These are phyloP conservation scores for Lotmaria passim DNA, from an alignment of 208 protist genomes.

Conservation along the genomic window DNA sequence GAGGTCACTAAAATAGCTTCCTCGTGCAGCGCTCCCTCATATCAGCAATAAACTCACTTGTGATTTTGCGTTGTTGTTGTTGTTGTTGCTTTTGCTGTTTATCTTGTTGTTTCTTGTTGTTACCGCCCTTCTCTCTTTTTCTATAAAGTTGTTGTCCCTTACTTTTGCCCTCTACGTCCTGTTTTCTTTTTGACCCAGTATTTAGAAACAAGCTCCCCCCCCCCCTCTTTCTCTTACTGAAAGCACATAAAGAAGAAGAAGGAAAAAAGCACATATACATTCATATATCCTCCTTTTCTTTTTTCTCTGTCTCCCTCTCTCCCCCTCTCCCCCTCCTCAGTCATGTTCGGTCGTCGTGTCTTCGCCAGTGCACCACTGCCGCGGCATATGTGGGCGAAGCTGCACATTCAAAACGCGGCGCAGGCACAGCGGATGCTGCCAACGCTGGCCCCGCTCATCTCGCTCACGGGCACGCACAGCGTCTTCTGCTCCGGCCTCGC, in stretches of 20 bases:
- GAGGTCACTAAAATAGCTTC: no score
- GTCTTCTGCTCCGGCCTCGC: constrained; percentile 38
- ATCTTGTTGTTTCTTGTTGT: no score
- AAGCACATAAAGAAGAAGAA: neutral
- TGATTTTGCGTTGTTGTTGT: no score
- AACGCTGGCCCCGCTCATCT: constrained; percentile 51
- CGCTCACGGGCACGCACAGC: constrained; percentile 21
- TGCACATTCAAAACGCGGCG: constrained; percentile 69
- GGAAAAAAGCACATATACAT: neutral
- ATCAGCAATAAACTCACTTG: no score
- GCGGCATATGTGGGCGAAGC: constrained; percentile 62
- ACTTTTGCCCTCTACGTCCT: no score
- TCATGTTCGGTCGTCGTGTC: constrained; percentile 84
- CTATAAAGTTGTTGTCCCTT: no score
- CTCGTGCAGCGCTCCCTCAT: no score
- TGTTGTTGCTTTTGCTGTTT: no score
- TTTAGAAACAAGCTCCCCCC: no score
- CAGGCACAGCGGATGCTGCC: constrained; percentile 72
- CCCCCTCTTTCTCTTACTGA: no score
- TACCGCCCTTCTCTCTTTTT: no score
- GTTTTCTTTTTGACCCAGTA: no score
- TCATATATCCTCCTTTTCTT: neutral
- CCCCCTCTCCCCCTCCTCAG: constrained; percentile 38
- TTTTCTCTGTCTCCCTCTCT: constrained; percentile 61
- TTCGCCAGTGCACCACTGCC: constrained; percentile 82